Evolutionary conservation across 345 rosid species (phyloP), one percentile per base, ranked within the genome.

Genomic region (Euphorbia peplus): DNA sequence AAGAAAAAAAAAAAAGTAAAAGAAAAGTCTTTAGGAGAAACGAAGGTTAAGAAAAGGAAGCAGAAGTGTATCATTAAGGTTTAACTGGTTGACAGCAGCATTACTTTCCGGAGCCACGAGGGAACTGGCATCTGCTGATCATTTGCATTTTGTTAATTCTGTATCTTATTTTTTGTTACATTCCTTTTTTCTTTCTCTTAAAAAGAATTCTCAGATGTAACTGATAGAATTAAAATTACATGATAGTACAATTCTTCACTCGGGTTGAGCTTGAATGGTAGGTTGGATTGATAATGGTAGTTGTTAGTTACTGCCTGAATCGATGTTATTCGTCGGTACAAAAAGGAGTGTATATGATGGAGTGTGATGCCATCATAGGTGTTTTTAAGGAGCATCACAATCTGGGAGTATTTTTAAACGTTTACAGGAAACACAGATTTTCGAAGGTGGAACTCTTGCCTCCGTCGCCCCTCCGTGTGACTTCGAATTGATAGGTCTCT

Each of bases 151-250:
- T 78, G 84, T 82, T 78, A 67, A 75, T 80, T 80, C 64, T 83
- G 90, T 84, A 76, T 70, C 82, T 66, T 78, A 63, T 79, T 70
- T 48, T 75, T 69, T 72, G 76, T 78, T 72, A 73, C 64, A 61
- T 75, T 76, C 58, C 67, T 52, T 77, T 71, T 47, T 32, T 25
- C 12, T 60, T 21, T 22, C 53, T n/a, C n/a, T 29, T 19, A 60
- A 44, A 48, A 22, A 26, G 42, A 39, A 65, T 68, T 71, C 76
- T 70, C 78, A 80, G 85, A 79, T 87, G 88, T 82, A 84, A 85
- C 80, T 79, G 86, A 79, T 79, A 79, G 84, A 79, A 76, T 76
- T 87, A 77, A n/a, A 78, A 79, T 82, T 77, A 73, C 84, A 69
- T 73, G 78, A 78, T 81, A 77, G 85, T 67, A 30, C 76, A 65